Evolutionary conservation across 2,329 filamentous ascomycete species (phyloP).

Genomic region (Sporothrix dimorphospora): DNA sequence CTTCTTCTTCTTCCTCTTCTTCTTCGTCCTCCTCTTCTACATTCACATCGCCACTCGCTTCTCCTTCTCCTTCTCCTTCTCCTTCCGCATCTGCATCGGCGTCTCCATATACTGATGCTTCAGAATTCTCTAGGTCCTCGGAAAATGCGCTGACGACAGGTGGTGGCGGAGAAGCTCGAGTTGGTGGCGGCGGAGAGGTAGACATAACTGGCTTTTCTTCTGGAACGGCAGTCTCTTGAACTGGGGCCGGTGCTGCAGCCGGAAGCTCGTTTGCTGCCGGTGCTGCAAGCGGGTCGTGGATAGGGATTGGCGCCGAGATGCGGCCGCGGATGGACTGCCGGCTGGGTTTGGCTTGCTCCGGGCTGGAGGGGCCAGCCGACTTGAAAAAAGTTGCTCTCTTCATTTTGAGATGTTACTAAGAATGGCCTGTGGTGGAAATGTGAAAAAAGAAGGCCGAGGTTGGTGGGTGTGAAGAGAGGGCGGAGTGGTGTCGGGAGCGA

Average conservation of each 20-base stretch:
- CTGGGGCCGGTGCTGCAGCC: neutral
- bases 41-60: neutral
- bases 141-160: constrained; percentile 9
- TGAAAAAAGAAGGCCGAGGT: neutral
- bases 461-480: too few species aligned
- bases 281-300: constrained; percentile 46
- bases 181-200: neutral
- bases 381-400: constrained; percentile 48
- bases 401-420: constrained; percentile 6
- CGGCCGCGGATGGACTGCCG: constrained; percentile 59
- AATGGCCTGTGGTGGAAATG: neutral
- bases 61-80: neutral
- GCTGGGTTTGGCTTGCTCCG: constrained; percentile 44
- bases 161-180: neutral
- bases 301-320: constrained; percentile 65
- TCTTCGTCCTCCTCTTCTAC: neutral
- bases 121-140: constrained; percentile 10
- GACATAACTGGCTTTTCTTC: neutral
- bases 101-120: neutral
- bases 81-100: neutral
- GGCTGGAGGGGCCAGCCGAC: constrained; percentile 42
- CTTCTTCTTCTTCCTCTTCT: neutral
- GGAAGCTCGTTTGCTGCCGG: neutral
- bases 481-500: too few species aligned
- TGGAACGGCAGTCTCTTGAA: neutral